phyloP scores from a whole-genome alignment of 2,329 filamentous ascomycete species.

The Podosphaera leucotricha region DNA sequence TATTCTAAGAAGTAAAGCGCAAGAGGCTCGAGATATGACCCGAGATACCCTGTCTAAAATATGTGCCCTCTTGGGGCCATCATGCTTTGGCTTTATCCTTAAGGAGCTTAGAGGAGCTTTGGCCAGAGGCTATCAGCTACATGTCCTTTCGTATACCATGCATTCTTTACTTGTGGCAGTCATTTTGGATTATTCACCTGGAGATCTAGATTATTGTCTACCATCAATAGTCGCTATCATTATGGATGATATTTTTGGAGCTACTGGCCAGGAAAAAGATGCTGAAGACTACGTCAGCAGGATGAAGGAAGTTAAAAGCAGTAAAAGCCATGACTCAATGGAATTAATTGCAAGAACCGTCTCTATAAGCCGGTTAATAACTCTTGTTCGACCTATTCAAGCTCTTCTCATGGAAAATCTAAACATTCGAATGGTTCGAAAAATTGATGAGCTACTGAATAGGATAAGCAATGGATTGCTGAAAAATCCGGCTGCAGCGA shows the following conservation, averaged over 20 bases:
- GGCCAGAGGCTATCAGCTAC: slow-evolving; percentile 70
- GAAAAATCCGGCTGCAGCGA: slow-evolving; percentile 56
- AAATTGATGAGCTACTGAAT: slow-evolving; percentile 71
- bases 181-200: slow-evolving; percentile 48
- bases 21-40: slow-evolving; percentile 76
- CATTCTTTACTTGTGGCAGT: slow-evolving; percentile 69
- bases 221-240: slow-evolving; percentile 56
- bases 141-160: slow-evolving; percentile 85
- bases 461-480: slow-evolving; percentile 65
- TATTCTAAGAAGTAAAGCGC: slow-evolving; percentile 69
- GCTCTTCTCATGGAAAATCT: slow-evolving; percentile 63
- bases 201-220: slow-evolving; percentile 76
- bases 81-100: slow-evolving; percentile 77
- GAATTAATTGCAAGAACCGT: slow-evolving; percentile 70
- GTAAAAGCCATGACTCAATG: slow-evolving; percentile 96
- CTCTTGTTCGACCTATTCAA: slow-evolving; percentile 57
- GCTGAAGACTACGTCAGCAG: slow-evolving; percentile 84
- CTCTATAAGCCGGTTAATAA: slow-evolving; percentile 48
- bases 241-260: slow-evolving; percentile 94
- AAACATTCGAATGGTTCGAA: slow-evolving; percentile 58
- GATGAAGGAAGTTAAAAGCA: slow-evolving; percentile 95
- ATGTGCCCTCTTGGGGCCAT: slow-evolving; percentile 52
- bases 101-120: slow-evolving; percentile 72
- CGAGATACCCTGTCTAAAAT: slow-evolving; percentile 74
- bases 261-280: slow-evolving; percentile 84